A percentile compares a stretch with the other conserved stretches of the same genome.
phyloP scores from a whole-genome alignment of 2,329 filamentous ascomycete genomes.

The Sporothrix variecibatus region DNA sequence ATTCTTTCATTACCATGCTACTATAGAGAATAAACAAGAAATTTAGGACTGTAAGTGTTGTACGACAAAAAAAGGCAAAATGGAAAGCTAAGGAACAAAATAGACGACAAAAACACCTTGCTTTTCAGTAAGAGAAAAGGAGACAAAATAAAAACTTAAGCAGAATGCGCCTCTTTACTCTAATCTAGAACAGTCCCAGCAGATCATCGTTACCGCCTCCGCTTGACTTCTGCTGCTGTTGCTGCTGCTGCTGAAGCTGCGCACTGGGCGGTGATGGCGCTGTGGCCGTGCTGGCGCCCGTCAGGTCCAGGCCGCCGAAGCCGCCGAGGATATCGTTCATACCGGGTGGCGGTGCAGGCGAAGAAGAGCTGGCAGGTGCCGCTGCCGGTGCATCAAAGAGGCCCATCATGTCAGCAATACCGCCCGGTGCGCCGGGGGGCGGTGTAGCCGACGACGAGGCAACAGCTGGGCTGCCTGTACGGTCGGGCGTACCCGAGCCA shows the following conservation, averaged over 20 bases:
- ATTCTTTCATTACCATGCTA: slow-evolving; percentile 18
- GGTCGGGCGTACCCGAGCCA: slow-evolving; percentile 64
- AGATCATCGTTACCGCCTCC: slow-evolving; percentile 59
- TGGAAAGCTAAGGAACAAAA: not conserved
- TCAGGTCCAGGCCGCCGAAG: slow-evolving; percentile 78
- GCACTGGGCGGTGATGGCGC: slow-evolving; percentile 66
- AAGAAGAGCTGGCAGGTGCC: slow-evolving; percentile 42
- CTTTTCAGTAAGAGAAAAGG: slow-evolving; percentile 10
- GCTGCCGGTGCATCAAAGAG: slow-evolving; percentile 67
- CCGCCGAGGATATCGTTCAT: slow-evolving; percentile 90
- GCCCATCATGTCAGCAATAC: slow-evolving; percentile 66
- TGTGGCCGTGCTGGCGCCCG: slow-evolving; percentile 55
- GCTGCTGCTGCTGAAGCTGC: slow-evolving; percentile 52
- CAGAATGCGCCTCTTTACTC: slow-evolving; percentile 19
- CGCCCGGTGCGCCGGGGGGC: slow-evolving; percentile 41
- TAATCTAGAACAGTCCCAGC: slow-evolving; percentile 54
- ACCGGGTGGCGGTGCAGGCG: slow-evolving; percentile 45
- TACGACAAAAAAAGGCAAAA: slow-evolving; percentile 4
- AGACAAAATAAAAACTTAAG: not conserved
- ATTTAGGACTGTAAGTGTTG: not conserved
- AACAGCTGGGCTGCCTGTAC: slow-evolving; percentile 62
- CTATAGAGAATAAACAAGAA: not conserved
- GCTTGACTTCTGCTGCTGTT: slow-evolving; percentile 35
- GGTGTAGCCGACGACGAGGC: slow-evolving; percentile 32
- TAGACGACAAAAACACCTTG: slow-evolving; percentile 11